Evolutionary conservation across 139 green algal genomes (phyloP).

Genomic region (Chlamydomonas eustigma): DNA sequence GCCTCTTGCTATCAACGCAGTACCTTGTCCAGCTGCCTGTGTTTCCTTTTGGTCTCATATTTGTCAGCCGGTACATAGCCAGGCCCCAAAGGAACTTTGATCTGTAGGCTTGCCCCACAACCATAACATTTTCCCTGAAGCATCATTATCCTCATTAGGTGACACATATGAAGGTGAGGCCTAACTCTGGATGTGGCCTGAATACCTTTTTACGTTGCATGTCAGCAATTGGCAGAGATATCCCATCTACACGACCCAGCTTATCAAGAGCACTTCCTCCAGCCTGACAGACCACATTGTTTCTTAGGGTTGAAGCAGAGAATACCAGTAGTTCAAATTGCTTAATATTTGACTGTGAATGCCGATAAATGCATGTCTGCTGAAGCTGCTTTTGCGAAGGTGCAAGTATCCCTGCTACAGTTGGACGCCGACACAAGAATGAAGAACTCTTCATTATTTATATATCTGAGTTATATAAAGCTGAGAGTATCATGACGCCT

Average conservation of each 20-base stretch:
- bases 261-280: conserved; percentile 5
- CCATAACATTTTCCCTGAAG: conserved; percentile 72
- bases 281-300: neutral
- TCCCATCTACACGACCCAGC: neutral
- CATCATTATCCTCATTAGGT: neutral
- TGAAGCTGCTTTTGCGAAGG: no score
- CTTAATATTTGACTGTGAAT: no score
- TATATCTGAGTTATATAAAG: no score
- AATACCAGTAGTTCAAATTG: no score
- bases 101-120: conserved; percentile 70
- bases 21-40: conserved; percentile 67
- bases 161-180: no score
- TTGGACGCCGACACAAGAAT: no score
- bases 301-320: no score
- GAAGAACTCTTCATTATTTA: no score
- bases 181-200: no score
- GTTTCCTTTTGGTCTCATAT: conserved; percentile 45
- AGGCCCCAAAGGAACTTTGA: conserved; percentile 23
- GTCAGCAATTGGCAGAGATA: neutral
- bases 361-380: no score
- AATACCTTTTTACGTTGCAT: conserved; percentile 9
- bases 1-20: neutral
- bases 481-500: no score
- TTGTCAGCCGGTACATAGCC: conserved; percentile 67
- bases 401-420: no score